A percentile compares a stretch with the other conserved stretches of the same genome.
These are phyloP conservation scores for Geosiphon pyriformis DNA, from an alignment of 192 early-diverging fungal genomes.

Conservation along the genomic window DNA sequence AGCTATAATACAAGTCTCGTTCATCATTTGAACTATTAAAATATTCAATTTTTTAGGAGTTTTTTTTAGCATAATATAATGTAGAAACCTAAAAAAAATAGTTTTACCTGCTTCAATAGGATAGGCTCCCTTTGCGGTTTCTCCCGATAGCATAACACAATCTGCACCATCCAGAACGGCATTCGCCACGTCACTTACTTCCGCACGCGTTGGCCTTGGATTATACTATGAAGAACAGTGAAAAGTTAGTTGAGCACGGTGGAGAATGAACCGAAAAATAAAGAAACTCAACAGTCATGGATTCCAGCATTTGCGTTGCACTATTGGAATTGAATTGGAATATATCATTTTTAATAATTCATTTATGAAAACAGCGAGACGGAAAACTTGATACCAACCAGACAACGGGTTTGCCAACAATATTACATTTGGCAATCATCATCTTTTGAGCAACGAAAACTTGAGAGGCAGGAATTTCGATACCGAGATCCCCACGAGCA, in stretches of 20 bases:
- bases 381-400: constrained; percentile 43
- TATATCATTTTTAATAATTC: neutral
- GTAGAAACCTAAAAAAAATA: too few species aligned
- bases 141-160: constrained; percentile 98
- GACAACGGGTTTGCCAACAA: constrained; percentile 93
- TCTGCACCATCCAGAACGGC: constrained; percentile 97
- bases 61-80: too few species aligned
- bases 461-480: constrained; percentile 92
- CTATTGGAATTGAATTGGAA: constrained; percentile 30
- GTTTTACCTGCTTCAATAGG: constrained; percentile 68
- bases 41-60: too few species aligned
- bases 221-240: constrained; percentile 55
- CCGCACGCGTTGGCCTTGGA: constrained; percentile 98
- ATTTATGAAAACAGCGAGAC: neutral
- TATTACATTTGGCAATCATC: constrained; percentile 98
- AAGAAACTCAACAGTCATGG: constrained; percentile 63
- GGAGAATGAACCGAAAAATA: neutral
- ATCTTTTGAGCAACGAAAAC: constrained; percentile 96
- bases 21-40: constrained; percentile 79
- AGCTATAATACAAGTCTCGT: constrained; percentile 85
- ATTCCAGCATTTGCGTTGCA: constrained; percentile 98
- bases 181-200: constrained; percentile 98
- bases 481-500: constrained; percentile 96
- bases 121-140: constrained; percentile 94
- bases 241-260: too few species aligned